A percentile compares a stretch with the other conserved stretches of the same genome.
phyloP scores from a whole-genome alignment of 495 filamentous ascomycete genomes.

The Evansstolkia leycettana region DNA sequence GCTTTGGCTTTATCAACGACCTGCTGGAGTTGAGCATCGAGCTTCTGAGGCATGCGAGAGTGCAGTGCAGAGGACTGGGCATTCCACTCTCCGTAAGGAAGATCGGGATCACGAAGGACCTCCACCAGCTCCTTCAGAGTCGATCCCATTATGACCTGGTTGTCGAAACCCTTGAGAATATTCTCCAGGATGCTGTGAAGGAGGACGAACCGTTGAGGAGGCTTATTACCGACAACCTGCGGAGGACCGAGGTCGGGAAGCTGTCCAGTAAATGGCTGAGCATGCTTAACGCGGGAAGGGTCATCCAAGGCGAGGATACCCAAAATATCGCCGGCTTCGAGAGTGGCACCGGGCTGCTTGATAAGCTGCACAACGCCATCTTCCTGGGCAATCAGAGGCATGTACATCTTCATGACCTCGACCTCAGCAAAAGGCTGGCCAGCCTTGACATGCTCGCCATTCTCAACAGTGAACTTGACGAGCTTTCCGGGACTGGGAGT shows the following conservation, averaged over 20 bases:
- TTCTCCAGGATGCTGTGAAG: slow-evolving; percentile 70
- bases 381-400: slow-evolving; percentile 95
- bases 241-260: slow-evolving; percentile 81
- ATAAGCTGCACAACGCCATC: slow-evolving; percentile 96
- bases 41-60: slow-evolving; percentile 87
- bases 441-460: slow-evolving; percentile 86
- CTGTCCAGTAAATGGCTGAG: slow-evolving; percentile 88
- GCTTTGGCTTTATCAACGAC: slow-evolving; percentile 71
- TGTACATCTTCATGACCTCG: slow-evolving; percentile 99
- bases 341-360: slow-evolving; percentile 96
- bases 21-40: slow-evolving; percentile 67
- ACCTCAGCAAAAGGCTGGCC: slow-evolving; percentile 95
- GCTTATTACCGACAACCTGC: slow-evolving; percentile 79
- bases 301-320: slow-evolving; percentile 95
- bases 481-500: slow-evolving; percentile 95
- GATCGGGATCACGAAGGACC: slow-evolving; percentile 76
- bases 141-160: slow-evolving; percentile 86
- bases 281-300: slow-evolving; percentile 91
- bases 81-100: slow-evolving; percentile 94
- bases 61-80: slow-evolving; percentile 92
- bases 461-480: slow-evolving; percentile 96
- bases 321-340: slow-evolving; percentile 97
- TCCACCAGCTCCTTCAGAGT: slow-evolving; percentile 83
- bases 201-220: slow-evolving; percentile 72
- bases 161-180: slow-evolving; percentile 90